Evolutionary conservation across 2,329 filamentous ascomycete species (phyloP), one percentile per base, ranked within the genome.

Genomic region (Botrytis deweyae): DNA sequence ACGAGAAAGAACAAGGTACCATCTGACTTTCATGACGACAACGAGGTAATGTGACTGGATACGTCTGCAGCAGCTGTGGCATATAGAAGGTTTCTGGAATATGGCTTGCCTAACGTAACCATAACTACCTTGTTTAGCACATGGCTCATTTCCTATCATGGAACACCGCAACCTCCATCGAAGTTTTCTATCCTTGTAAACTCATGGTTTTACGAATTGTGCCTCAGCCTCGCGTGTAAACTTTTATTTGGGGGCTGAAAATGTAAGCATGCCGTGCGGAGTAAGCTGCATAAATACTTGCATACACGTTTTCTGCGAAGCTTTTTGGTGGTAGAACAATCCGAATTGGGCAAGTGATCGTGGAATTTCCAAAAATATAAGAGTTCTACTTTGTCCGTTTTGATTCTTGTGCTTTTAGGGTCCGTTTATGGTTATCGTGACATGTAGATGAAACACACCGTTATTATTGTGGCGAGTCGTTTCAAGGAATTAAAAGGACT

Each of bases 301-400:
- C 52, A 69, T 72, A 62, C 71, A 72, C 40, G 52, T 72, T 66
- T 29, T 72, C 59, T 58, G 22, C 44, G 36, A 33, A 63, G 22
- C 25, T 14, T 42, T 64, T 20, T 33, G 42, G 52, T 46, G 33
- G 52, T 61, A 40, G 25, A 68, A 72, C 55, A 22, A 29, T 49
- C 71, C 62, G 33, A 49, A 62, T 68, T 44, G 16, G 42, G 71
- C 8, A 72, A 72, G 3, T 61, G 63, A 72, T 62, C 40, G 52
- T 55, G 33, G 29, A 25, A 42, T 46, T 72, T 68, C 71, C 71
- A 72, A 72, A 72, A 72, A 72, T 72, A 68, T 72, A 72, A 72
- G 65, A 42, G n/a, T 22, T 68, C 63, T 72, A 20, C 65, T 62
- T 68, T 61, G 52, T 72, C 38, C 16, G 40, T 49, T 40, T n/a